Percentiles rank a stretch among this genome's conserved stretches.
Evolutionary conservation across 78 protist species (phyloP).

Genomic region (Dictyostelium brefeldianum): DNA sequence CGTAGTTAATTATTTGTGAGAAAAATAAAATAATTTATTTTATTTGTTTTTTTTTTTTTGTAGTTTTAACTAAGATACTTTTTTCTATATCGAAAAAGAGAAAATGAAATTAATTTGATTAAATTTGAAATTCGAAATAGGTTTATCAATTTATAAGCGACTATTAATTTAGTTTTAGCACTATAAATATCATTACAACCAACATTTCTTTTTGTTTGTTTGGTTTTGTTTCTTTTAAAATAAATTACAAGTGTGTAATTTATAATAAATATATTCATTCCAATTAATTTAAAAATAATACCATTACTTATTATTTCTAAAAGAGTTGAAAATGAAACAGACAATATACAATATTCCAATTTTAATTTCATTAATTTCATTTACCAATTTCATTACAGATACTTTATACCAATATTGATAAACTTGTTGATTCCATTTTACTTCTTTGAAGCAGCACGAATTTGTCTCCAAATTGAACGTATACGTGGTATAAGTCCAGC

Average conservation of each 20-base stretch:
- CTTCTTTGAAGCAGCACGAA: constrained; percentile 19
- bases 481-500: constrained; percentile 44
- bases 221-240: not conserved
- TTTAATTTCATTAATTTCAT: not conserved
- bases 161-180: constrained; percentile 16
- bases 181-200: constrained; percentile 8
- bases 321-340: not conserved
- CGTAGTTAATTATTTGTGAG: too few species aligned
- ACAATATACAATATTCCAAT: not conserved
- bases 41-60: too few species aligned
- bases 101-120: too few species aligned
- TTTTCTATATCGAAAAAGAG: too few species aligned
- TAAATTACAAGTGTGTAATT: too few species aligned
- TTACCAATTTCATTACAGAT: not conserved
- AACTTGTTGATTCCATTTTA: not conserved
- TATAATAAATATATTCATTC: too few species aligned
- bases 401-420: not conserved
- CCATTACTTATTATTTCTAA: too few species aligned
- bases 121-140: too few species aligned
- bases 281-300: too few species aligned
- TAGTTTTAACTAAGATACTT: too few species aligned
- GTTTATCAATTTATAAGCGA: constrained; percentile 24
- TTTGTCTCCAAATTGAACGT: constrained; percentile 34
- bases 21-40: too few species aligned
- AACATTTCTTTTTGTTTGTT: not conserved